Percentiles rank a stretch among this genome's conserved stretches.
phyloP scores from a whole-genome alignment of 1,284 basidiomycete species.

The Melanopsichium pennsylvanicum region DNA sequence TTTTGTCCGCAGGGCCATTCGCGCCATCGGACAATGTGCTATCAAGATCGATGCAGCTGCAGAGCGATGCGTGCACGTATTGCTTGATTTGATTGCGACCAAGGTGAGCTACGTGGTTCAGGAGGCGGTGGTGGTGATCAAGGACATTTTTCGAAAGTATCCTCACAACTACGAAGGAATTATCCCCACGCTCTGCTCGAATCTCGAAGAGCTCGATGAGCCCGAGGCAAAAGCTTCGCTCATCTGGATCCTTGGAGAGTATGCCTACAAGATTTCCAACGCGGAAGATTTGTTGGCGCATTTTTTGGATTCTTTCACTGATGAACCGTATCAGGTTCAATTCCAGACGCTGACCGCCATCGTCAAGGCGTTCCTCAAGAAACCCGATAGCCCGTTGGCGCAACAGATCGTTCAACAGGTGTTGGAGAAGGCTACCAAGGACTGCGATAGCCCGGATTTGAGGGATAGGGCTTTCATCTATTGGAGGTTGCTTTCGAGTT shows the following conservation, averaged over 20 bases:
- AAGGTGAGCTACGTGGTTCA: conserved; percentile 97
- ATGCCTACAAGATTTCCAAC: conserved; percentile 95
- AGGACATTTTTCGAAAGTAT: conserved; percentile 98
- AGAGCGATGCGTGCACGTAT: conserved; percentile 91
- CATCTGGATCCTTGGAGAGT: conserved; percentile 99
- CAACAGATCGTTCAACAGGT: conserved; percentile 89
- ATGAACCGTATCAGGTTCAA: conserved; percentile 94
- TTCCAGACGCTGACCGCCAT: conserved; percentile 93
- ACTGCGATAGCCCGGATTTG: conserved; percentile 96
- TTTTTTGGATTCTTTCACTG: conserved; percentile 89
- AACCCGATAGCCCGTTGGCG: conserved; percentile 79
- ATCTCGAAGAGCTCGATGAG: conserved; percentile 94
- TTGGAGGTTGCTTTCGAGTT: conserved; percentile 85
- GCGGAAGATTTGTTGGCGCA: conserved; percentile 88
- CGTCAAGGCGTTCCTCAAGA: conserved; percentile 93
- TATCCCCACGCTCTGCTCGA: conserved; percentile 91
- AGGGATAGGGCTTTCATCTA: conserved; percentile 95
- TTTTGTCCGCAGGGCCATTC: conserved; percentile 91
- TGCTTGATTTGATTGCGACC: conserved; percentile 88
- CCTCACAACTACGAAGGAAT: conserved; percentile 97
- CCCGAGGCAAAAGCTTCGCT: conserved; percentile 97
- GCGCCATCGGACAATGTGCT: conserved; percentile 93
- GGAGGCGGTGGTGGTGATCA: conserved; percentile 98
- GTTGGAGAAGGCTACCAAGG: conserved; percentile 91
- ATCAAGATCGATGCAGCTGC: conserved; percentile 92